Percentiles rank a stretch among this genome's conserved stretches.
Evolutionary conservation across 1,284 basidiomycete genomes (phyloP).

Genomic region (Moesziomyces parantarcticus): DNA sequence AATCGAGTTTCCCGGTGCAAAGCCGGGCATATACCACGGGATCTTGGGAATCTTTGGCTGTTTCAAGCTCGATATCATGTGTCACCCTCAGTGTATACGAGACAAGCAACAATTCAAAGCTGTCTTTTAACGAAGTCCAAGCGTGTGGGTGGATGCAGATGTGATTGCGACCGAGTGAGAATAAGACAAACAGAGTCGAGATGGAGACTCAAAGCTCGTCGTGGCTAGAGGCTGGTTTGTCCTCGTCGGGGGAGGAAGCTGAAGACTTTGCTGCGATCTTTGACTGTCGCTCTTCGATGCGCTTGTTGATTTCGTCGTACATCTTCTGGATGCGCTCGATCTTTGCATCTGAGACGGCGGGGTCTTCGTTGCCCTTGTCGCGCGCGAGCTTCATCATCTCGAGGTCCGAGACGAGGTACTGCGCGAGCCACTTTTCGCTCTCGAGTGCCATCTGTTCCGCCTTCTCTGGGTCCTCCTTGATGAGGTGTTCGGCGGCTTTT

Average conservation of each 20-base stretch:
- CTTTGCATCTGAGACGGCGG: constrained; percentile 33
- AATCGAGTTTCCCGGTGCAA: no score
- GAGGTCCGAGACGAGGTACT: constrained; percentile 50
- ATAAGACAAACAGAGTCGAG: no score
- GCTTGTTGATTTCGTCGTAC: constrained; percentile 33
- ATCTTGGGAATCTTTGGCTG: no score
- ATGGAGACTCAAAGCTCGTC: constrained; percentile 28
- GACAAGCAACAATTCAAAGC: no score
- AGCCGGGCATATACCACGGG: no score
- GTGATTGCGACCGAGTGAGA: background rate
- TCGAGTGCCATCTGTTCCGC: constrained; percentile 54
- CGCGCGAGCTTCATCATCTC: constrained; percentile 47
- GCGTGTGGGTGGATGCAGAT: background rate
- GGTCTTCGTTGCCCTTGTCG: constrained; percentile 31
- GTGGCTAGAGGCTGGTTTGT: background rate
- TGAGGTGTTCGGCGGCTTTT: constrained; percentile 40
- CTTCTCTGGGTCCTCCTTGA: constrained; percentile 42
- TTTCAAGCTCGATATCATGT: no score
- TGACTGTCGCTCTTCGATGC: constrained; percentile 30
- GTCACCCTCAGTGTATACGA: no score
- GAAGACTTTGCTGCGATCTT: constrained; percentile 10
- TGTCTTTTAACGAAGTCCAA: no score
- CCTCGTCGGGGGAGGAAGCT: background rate
- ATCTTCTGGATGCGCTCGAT: constrained; percentile 38
- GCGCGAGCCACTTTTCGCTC: constrained; percentile 56